Evolutionary conservation across 768 basidiomycete species (phyloP).

Genomic region (Boletus reticuloceps): DNA sequence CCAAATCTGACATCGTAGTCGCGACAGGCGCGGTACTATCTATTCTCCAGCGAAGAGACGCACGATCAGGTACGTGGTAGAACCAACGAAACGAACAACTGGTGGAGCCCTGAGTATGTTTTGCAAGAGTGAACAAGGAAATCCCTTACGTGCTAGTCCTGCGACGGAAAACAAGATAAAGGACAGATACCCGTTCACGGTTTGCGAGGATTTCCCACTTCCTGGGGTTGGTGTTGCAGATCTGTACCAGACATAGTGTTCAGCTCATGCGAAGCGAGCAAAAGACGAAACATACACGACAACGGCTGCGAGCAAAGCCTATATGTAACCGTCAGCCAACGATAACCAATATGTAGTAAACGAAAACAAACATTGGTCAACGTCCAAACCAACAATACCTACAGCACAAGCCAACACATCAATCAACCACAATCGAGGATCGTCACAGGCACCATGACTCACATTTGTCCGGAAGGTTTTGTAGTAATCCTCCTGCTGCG

Average conservation of each 20-base stretch:
- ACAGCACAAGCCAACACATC: slow-evolving; percentile 12
- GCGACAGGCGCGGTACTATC: too few relatives aligned
- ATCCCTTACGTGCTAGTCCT: slow-evolving; percentile 75
- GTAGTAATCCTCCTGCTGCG: slow-evolving; percentile 84
- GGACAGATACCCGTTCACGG: slow-evolving; percentile 85
- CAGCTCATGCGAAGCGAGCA: not conserved
- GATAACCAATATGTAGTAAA: not conserved
- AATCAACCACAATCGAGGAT: slow-evolving; percentile 12
- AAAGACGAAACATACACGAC: slow-evolving; percentile 57
- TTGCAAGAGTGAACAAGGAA: not conserved
- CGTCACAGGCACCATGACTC: slow-evolving; percentile 15
- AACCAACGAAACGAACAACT: slow-evolving; percentile 87
- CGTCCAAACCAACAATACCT: slow-evolving; percentile 85
- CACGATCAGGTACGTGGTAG: slow-evolving; percentile 77
- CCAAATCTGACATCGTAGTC: not conserved
- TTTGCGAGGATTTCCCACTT: slow-evolving; percentile 42
- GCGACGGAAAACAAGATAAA: slow-evolving; percentile 88
- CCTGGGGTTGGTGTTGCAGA: slow-evolving; percentile 50
- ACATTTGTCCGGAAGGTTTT: slow-evolving; percentile 85
- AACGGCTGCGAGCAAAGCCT: slow-evolving; percentile 71
- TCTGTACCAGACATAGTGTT: slow-evolving; percentile 2
- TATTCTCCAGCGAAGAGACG: slow-evolving; percentile 88
- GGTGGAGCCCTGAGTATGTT: not conserved
- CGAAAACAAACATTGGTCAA: slow-evolving; percentile 68
- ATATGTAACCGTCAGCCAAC: slow-evolving; percentile 10